Evolutionary conservation across 352 stramenopile species (phyloP).

Genomic region (Plasmopara viticola): DNA sequence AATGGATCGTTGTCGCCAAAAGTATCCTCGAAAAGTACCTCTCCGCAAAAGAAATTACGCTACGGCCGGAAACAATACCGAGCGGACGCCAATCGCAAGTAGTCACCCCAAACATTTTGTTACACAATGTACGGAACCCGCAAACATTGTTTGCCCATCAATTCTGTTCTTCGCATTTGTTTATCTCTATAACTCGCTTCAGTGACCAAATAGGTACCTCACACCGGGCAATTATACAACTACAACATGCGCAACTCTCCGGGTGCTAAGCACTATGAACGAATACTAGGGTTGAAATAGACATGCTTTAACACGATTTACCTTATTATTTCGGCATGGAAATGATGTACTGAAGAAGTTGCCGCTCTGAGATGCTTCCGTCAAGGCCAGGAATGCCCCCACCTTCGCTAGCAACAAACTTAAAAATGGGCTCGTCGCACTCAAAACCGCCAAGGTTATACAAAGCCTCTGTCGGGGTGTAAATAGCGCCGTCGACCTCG

Average conservation of each 20-base stretch:
- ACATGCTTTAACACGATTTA: background rate
- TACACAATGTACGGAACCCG: constrained; percentile 11
- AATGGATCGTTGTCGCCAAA: constrained; percentile 23
- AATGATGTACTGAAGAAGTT: constrained; percentile 75
- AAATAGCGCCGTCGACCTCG: constrained; percentile 83
- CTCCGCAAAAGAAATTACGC: constrained; percentile 40
- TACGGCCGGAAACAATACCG: constrained; percentile 79
- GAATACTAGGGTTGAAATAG: no score
- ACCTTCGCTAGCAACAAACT: constrained; percentile 84
- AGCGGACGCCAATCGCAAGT: constrained; percentile 56
- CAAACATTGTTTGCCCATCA: constrained; percentile 14
- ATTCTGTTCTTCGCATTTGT: constrained; percentile 21
- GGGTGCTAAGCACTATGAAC: constrained; percentile 4
- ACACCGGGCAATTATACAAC: constrained; percentile 20
- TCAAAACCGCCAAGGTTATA: constrained; percentile 86
- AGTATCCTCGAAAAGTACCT: constrained; percentile 28
- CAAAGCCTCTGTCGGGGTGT: constrained; percentile 72
- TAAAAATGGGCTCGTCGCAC: constrained; percentile 80
- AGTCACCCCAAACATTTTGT: constrained; percentile 8
- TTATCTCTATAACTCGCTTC: constrained; percentile 14
- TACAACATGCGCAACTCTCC: constrained; percentile 43
- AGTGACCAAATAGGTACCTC: constrained; percentile 26
- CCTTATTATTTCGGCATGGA: constrained; percentile 53
- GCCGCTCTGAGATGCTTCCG: constrained; percentile 71
- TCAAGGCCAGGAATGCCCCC: constrained; percentile 75